These are phyloP conservation scores for Ramularia endophylla DNA, from an alignment of 2,329 filamentous ascomycete genomes.

Conservation along the genomic window DNA sequence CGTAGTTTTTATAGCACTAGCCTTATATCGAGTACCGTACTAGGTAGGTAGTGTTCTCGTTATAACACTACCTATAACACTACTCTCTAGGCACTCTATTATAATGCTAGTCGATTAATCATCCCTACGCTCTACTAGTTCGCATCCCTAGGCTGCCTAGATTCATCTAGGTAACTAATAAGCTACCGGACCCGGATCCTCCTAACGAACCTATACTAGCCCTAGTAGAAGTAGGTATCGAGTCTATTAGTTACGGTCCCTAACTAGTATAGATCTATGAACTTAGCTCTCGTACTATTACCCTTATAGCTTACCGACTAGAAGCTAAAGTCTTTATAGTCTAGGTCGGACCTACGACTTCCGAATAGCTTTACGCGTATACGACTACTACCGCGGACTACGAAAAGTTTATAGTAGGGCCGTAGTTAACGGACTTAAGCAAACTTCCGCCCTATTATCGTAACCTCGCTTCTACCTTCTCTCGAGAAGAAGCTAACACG, in stretches of 20 bases:
- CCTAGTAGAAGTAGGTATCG: too few species aligned
- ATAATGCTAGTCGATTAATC: too few species aligned
- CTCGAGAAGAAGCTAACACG: neutral
- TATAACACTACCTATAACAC: too few species aligned
- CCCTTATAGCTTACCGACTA: neutral
- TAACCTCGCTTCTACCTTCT: neutral
- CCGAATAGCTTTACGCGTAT: neutral
- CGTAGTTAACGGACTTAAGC: too few species aligned
- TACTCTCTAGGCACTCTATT: neutral
- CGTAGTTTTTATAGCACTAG: neutral
- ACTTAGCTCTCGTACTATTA: neutral
- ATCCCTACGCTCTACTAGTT: neutral
- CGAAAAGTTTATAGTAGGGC: constrained; percentile 3
- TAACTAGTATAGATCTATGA: neutral
- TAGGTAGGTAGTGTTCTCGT: too few species aligned
- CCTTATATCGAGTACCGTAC: neutral
- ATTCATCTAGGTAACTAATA: too few species aligned
- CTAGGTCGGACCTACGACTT: neutral
- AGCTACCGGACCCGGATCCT: too few species aligned
- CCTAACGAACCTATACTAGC: too few species aligned
- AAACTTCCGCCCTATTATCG: neutral
- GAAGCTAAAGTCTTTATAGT: neutral
- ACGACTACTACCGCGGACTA: neutral
- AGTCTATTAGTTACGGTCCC: too few species aligned
- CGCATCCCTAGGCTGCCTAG: neutral